Conservation (phyloP, 1,284 basidiomycete genomes). For the Sporisorium graminicola region DNA sequence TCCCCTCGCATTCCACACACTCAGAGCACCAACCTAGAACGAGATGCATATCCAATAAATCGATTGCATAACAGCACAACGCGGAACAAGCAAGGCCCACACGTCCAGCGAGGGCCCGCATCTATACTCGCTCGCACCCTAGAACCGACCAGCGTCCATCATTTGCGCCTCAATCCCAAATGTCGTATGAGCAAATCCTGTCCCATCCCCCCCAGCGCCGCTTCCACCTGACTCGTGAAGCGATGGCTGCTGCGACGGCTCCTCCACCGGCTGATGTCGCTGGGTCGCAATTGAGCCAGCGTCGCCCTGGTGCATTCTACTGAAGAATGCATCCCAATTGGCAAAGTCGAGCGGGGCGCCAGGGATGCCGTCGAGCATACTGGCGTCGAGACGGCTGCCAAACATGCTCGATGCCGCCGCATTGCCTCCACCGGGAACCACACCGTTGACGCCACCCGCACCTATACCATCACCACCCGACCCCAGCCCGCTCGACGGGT, state of each 20-base stretch:
- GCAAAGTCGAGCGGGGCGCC: conserved; percentile 56
- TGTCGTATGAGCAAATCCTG: conserved; percentile 28
- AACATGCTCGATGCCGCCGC: conserved; percentile 14
- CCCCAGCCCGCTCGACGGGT: conserved; percentile 2
- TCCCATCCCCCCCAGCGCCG: conserved; percentile 5
- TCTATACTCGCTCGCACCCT: no score
- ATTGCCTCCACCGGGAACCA: not conserved
- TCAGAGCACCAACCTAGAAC: not conserved
- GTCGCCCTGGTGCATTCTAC: conserved; percentile 14
- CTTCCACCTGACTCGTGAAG: no score
- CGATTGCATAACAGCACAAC: no score
- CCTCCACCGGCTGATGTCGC: conserved; percentile 1
- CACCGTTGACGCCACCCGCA: not conserved
- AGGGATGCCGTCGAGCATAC: conserved; percentile 51
- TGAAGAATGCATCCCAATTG: conserved; percentile 54
- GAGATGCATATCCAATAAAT: not conserved
- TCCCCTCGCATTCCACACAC: no score
- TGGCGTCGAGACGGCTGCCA: conserved; percentile 27
- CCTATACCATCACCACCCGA: not conserved
- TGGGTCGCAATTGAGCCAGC: not conserved
- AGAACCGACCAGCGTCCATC: conserved; percentile 51
- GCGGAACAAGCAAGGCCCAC: not conserved
- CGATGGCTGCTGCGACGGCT: conserved; percentile 1
- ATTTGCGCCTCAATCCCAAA: conserved; percentile 51
- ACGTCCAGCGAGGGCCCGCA: not conserved